phyloP scores from a whole-genome alignment of 108 stramenopile genomes.

The Fistulifera solaris region DNA sequence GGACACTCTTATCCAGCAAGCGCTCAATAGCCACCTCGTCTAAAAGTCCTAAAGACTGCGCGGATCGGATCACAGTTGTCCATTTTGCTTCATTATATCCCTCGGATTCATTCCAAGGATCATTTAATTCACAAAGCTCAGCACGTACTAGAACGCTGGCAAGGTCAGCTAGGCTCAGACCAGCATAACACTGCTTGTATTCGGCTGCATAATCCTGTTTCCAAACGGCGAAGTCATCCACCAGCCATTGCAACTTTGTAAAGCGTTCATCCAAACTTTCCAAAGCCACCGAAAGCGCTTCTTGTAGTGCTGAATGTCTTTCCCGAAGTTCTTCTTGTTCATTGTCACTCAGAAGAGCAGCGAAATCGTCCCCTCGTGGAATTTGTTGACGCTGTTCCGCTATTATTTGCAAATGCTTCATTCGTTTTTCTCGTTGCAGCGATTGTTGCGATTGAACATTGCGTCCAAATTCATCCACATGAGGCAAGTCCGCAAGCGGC shows the following conservation, averaged over 20 bases:
- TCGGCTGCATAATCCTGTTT: constrained; percentile 40
- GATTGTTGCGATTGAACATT: constrained; percentile 50
- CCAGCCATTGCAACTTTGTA: constrained; percentile 29
- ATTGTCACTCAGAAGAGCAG: constrained; percentile 6
- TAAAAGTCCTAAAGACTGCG: background rate
- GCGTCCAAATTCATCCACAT: constrained; percentile 78
- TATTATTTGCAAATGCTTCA: constrained; percentile 16
- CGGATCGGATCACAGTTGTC: background rate
- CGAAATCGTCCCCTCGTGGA: constrained; percentile 4
- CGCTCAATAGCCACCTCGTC: constrained; percentile 10
- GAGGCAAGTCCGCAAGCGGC: background rate
- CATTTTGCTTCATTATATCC: background rate
- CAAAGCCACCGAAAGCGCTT: constrained; percentile 45
- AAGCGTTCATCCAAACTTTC: constrained; percentile 57
- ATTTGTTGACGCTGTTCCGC: background rate
- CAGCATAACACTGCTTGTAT: constrained; percentile 59
- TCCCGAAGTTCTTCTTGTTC: constrained; percentile 15
- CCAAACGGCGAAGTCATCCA: constrained; percentile 48
- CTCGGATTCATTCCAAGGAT: constrained; percentile 5
- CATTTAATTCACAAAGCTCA: constrained; percentile 32
- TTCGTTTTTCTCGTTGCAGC: constrained; percentile 42
- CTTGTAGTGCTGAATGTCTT: constrained; percentile 17
- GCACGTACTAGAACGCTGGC: constrained; percentile 43
- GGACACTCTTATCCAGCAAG: constrained; percentile 17
- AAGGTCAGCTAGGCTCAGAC: constrained; percentile 57